These are phyloP conservation scores for Agaricus sinodeliciosus DNA, from an alignment of 768 basidiomycete genomes.

Conservation along the genomic window DNA sequence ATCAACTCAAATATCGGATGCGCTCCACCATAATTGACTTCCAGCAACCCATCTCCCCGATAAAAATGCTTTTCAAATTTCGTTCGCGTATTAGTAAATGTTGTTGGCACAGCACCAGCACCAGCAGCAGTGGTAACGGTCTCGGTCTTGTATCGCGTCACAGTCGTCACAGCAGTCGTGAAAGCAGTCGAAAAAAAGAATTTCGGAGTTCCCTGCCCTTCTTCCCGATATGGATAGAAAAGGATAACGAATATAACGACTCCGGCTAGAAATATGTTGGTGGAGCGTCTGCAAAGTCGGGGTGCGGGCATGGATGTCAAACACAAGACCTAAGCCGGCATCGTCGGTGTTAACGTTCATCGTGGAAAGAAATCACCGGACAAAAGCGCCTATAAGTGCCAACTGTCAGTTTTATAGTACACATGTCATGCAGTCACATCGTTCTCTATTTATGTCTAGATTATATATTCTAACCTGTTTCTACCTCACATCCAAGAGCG, in stretches of 20 bases:
- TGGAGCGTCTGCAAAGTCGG: conserved; percentile 1
- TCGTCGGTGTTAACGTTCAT: too few relatives aligned
- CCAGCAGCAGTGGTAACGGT: background rate
- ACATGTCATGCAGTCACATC: too few relatives aligned
- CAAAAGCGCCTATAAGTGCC: too few relatives aligned
- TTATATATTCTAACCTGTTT: too few relatives aligned
- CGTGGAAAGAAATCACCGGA: too few relatives aligned
- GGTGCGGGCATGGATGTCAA: background rate
- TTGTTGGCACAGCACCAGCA: background rate
- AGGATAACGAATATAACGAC: background rate
- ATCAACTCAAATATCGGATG: conserved; percentile 82
- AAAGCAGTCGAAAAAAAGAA: background rate
- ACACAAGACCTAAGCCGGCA: too few relatives aligned
- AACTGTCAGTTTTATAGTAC: too few relatives aligned
- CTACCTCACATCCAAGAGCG: too few relatives aligned
- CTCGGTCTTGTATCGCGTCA: conserved; percentile 1
- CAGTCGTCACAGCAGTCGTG: conserved; percentile 4
- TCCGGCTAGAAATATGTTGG: background rate
- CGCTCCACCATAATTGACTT: conserved; percentile 30
- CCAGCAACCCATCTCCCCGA: conserved; percentile 33
- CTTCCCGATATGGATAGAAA: background rate
- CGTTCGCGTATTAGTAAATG: background rate
- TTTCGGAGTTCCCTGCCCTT: background rate
- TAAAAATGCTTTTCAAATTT: conserved; percentile 25
- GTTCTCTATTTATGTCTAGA: too few relatives aligned